Evolutionary conservation across 106 monocot genomes (phyloP).

Genomic region (Alisma plantagoaquatica): DNA sequence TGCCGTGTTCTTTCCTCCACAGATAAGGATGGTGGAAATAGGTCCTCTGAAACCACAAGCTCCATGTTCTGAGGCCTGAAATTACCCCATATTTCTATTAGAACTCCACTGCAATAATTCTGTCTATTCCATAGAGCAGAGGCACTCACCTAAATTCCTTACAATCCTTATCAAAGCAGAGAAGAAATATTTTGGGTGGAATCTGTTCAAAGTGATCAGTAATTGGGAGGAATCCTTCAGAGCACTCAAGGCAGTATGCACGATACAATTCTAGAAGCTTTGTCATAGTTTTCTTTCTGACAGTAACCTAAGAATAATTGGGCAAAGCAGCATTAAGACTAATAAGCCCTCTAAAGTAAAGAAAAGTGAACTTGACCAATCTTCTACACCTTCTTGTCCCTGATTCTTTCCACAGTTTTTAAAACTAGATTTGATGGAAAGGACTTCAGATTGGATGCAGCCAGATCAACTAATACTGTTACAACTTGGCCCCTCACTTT

Average conservation of each 20-base stretch:
- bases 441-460: slow-evolving; percentile 36
- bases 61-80: slow-evolving; percentile 78
- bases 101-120: too few relatives aligned
- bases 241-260: slow-evolving; percentile 58
- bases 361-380: background rate
- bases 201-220: slow-evolving; percentile 69
- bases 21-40: slow-evolving; percentile 71
- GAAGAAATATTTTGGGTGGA: slow-evolving; percentile 63
- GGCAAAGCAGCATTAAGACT: background rate
- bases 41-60: slow-evolving; percentile 59
- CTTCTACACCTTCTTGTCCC: slow-evolving; percentile 70
- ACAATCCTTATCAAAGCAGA: slow-evolving; percentile 76
- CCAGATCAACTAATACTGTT: slow-evolving; percentile 70
- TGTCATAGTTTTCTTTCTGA: slow-evolving; percentile 59
- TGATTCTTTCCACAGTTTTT: slow-evolving; percentile 51
- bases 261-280: slow-evolving; percentile 73
- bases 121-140: too few relatives aligned
- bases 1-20: slow-evolving; percentile 50
- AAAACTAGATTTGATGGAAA: slow-evolving; percentile 66
- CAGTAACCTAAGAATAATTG: slow-evolving; percentile 40
- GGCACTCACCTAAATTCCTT: slow-evolving; percentile 65
- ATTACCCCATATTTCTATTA: slow-evolving; percentile 1
- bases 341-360: background rate
- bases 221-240: slow-evolving; percentile 33
- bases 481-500: slow-evolving; percentile 86